Percentiles rank a stretch among this genome's conserved stretches.
Evolutionary conservation across 768 basidiomycete species (phyloP).

Genomic region (Suillus subalutaceus): DNA sequence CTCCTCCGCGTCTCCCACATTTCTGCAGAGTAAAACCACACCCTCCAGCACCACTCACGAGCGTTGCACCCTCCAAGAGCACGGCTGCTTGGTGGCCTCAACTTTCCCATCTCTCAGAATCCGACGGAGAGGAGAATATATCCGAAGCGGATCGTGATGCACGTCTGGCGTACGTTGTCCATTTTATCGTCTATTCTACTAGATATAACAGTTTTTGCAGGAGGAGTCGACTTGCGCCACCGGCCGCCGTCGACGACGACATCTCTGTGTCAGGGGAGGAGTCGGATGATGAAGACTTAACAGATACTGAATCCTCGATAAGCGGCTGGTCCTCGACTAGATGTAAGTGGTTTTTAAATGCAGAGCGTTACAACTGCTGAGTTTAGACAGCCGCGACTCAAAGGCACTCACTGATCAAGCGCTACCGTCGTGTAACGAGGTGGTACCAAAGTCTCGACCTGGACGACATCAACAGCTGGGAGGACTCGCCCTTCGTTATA

Average conservation of each 20-base stretch:
- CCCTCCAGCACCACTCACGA: constrained; percentile 11
- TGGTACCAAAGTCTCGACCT: constrained; percentile 47
- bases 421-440: constrained; percentile 51
- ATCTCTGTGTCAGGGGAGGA: constrained; percentile 69
- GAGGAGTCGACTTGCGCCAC: constrained; percentile 52
- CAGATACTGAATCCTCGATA: constrained; percentile 45
- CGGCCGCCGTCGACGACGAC: constrained; percentile 44
- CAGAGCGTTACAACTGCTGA: constrained; percentile 17
- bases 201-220: constrained; percentile 32
- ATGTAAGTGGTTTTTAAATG: constrained; percentile 17
- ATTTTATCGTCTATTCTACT: background rate
- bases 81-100: constrained; percentile 21
- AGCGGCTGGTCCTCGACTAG: constrained; percentile 47
- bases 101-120: constrained; percentile 52
- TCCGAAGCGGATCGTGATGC: constrained; percentile 74
- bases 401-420: constrained; percentile 36
- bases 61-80: background rate
- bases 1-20: constrained; percentile 38
- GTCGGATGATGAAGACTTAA: constrained; percentile 75
- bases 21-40: constrained; percentile 21
- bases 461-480: constrained; percentile 44
- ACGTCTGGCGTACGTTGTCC: constrained; percentile 60
- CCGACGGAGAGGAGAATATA: constrained; percentile 63
- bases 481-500: constrained; percentile 48
- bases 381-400: constrained; percentile 20